phyloP scores from a whole-genome alignment of 1,284 basidiomycete species.

The Fomitopsis betulina region DNA sequence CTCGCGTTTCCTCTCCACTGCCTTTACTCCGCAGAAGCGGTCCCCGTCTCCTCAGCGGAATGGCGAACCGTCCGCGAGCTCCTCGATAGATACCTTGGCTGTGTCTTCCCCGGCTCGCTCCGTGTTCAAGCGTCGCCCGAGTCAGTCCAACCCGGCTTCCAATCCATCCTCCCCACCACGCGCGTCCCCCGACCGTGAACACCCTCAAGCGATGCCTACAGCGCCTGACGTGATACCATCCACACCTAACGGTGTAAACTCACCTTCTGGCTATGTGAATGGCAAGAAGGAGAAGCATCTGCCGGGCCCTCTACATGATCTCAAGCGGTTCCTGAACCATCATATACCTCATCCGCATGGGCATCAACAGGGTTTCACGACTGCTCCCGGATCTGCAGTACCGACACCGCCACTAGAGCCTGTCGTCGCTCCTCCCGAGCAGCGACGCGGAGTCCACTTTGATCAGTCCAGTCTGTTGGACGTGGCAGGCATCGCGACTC shows the following conservation, averaged over 20 bases:
- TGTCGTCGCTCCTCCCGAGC: constrained; percentile 28
- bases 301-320: constrained; percentile 78
- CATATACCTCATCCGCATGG: constrained; percentile 74
- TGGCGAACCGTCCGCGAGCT: constrained; percentile 10
- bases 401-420: constrained; percentile 32
- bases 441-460: constrained; percentile 33
- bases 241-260: not conserved
- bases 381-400: constrained; percentile 20
- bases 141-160: constrained; percentile 16
- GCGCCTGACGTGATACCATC: not conserved
- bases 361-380: constrained; percentile 15
- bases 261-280: constrained; percentile 8
- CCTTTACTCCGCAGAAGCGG: constrained; percentile 17
- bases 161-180: constrained; percentile 19
- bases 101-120: constrained; percentile 16
- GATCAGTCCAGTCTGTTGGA: constrained; percentile 32
- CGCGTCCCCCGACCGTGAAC: constrained; percentile 18
- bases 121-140: constrained; percentile 19
- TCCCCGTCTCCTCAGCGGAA: constrained; percentile 22
- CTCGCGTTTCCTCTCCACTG: constrained; percentile 22
- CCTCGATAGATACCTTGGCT: constrained; percentile 10
- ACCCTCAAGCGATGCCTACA: constrained; percentile 6
- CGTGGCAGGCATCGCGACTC: constrained; percentile 22
- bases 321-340: constrained; percentile 89
- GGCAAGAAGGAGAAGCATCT: constrained; percentile 30